Percentiles rank a stretch among this genome's conserved stretches.
Conservation (phyloP, 768 basidiomycete species). For the Boletus huronensis region DNA sequence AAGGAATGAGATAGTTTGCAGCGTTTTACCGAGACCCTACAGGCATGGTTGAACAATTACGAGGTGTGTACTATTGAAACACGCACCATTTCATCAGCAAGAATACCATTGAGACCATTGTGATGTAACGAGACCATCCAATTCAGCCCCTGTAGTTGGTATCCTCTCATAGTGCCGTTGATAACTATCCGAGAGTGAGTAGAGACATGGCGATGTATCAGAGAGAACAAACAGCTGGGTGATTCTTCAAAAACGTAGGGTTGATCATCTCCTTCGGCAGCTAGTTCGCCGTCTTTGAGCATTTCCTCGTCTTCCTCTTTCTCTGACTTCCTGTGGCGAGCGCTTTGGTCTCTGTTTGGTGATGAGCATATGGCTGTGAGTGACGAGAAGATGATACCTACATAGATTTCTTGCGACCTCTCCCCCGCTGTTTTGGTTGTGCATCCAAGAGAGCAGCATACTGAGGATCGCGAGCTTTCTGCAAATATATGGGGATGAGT, state of each 20-base stretch:
- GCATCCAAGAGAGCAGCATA: slow-evolving; percentile 88
- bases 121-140: slow-evolving; percentile 98
- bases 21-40: slow-evolving; percentile 95
- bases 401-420: slow-evolving; percentile 80
- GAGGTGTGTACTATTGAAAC: background rate
- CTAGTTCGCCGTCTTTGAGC: slow-evolving; percentile 80
- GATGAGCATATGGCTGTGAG: slow-evolving; percentile 1
- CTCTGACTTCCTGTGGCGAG: slow-evolving; percentile 91
- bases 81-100: slow-evolving; percentile 91
- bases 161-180: slow-evolving; percentile 84
- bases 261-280: slow-evolving; percentile 79
- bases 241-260: slow-evolving; percentile 94
- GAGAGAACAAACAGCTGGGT: slow-evolving; percentile 64
- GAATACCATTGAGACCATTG: slow-evolving; percentile 94
- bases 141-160: slow-evolving; percentile 93
- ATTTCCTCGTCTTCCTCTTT: slow-evolving; percentile 98
- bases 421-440: slow-evolving; percentile 80
- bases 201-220: background rate
- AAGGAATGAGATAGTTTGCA: slow-evolving; percentile 97
- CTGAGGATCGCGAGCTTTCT: slow-evolving; percentile 89
- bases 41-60: background rate
- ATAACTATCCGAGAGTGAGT: slow-evolving; percentile 54
- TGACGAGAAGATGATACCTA: slow-evolving; percentile 34
- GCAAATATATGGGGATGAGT: slow-evolving; percentile 6
- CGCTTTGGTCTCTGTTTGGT: slow-evolving; percentile 57